Percentiles rank a stretch among this genome's conserved stretches.
Conservation (phyloP, 2,329 filamentous ascomycete species). For the Cercospora sp. region DNA sequence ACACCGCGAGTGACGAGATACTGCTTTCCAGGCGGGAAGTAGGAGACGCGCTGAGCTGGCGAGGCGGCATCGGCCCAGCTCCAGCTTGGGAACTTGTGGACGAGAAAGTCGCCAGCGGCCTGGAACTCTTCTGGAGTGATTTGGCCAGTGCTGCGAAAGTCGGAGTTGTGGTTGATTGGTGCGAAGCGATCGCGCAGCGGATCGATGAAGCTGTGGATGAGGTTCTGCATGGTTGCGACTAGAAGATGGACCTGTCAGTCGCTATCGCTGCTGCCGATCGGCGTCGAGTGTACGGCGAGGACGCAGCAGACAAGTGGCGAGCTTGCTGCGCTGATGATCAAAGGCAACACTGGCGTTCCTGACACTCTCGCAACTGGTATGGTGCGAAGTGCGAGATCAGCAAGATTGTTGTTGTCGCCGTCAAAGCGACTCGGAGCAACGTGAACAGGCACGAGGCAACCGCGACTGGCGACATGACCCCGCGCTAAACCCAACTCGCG, state of each 20-base stretch:
- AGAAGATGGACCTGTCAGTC: background rate
- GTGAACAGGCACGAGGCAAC: slow-evolving; percentile 2
- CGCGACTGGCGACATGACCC: background rate
- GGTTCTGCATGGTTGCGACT: slow-evolving; percentile 69
- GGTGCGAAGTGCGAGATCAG: background rate
- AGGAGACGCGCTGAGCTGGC: slow-evolving; percentile 72
- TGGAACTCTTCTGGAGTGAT: slow-evolving; percentile 98
- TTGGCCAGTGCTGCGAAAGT: slow-evolving; percentile 89
- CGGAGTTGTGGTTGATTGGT: slow-evolving; percentile 84
- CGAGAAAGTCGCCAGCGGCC: slow-evolving; percentile 91
- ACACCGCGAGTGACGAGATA: slow-evolving; percentile 93
- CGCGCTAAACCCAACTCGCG: background rate
- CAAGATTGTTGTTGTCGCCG: background rate
- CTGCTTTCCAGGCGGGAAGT: slow-evolving; percentile 88
- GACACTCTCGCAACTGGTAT: background rate
- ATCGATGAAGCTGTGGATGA: slow-evolving; percentile 83
- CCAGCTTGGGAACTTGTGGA: slow-evolving; percentile 99
- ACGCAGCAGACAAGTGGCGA: background rate
- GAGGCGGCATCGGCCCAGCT: slow-evolving; percentile 88
- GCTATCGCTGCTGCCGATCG: background rate
- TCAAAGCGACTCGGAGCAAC: background rate
- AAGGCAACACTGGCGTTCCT: background rate
- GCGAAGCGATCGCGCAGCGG: slow-evolving; percentile 89
- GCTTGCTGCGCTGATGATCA: background rate
- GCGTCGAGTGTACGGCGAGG: background rate